A percentile compares a stretch with the other conserved stretches of the same genome.
Conservation (phyloP, 2,329 filamentous ascomycete genomes). For the Neopestalotiopsis sp. region DNA sequence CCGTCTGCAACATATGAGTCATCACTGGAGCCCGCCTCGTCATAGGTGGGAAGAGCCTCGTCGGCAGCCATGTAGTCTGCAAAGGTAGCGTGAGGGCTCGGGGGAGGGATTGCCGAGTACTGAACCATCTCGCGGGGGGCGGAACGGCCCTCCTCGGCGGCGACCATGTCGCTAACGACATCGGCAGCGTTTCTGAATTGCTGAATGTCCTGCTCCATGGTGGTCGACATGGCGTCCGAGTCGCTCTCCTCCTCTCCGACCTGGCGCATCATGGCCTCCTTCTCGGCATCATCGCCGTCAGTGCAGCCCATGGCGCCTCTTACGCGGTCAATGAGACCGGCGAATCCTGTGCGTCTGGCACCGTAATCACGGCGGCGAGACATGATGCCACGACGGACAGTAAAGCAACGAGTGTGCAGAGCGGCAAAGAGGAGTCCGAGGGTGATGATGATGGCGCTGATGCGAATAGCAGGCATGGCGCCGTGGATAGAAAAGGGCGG, state of each 20-base stretch:
- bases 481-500: slow-evolving; percentile 24
- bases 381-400: slow-evolving; percentile 26
- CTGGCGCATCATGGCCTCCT: slow-evolving; percentile 38
- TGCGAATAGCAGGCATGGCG: slow-evolving; percentile 20
- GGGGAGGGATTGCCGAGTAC: slow-evolving; percentile 22
- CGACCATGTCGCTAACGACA: slow-evolving; percentile 51
- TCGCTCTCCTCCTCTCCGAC: slow-evolving; percentile 30
- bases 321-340: slow-evolving; percentile 36
- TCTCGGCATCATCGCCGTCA: slow-evolving; percentile 39
- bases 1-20: slow-evolving; percentile 47
- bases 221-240: slow-evolving; percentile 36
- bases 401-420: slow-evolving; percentile 32
- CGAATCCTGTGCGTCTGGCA: slow-evolving; percentile 31
- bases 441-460: slow-evolving; percentile 27
- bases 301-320: slow-evolving; percentile 25
- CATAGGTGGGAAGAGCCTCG: slow-evolving; percentile 49
- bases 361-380: slow-evolving; percentile 14
- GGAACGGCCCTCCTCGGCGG: slow-evolving; percentile 45
- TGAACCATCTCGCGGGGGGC: slow-evolving; percentile 22
- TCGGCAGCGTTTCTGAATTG: slow-evolving; percentile 51
- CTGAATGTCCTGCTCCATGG: slow-evolving; percentile 55
- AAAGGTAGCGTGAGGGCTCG: slow-evolving; percentile 35
- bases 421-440: slow-evolving; percentile 31
- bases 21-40: slow-evolving; percentile 35
- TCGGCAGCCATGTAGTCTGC: slow-evolving; percentile 38